Base-by-base conservation (phyloP, 805 yeast genomes). In the Nakazawaea anatomiae region DNA sequence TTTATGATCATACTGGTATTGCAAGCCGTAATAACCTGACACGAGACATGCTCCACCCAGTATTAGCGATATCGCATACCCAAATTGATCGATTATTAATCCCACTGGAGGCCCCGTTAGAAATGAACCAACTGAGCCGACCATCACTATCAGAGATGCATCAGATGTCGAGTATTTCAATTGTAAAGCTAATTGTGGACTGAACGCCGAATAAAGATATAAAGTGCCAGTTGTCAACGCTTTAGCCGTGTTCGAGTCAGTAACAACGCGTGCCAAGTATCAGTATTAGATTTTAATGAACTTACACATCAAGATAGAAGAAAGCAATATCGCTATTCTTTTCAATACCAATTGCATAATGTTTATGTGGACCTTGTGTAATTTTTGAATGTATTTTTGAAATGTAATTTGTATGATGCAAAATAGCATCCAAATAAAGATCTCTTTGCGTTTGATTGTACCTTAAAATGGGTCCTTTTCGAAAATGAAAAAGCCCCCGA, bases 191-290 rank as follows among this genome's bases (percentile, higher is more conserved):
- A 86, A 72, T 62, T 87, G 94, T 0, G 95, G 92, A 39, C 89
- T 84, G 63, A 81, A 87, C 0, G 89, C 87, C 7, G 88, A 82
- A 66, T 82, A 87, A 44, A 87, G 69, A 65, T 87, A 87, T 58
- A 85, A 69, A 1, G 94, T 87, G 1, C 95, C 95, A 57, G 88
- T 80, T 14, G 77, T 76, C 45, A 83, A 64, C 10, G 85, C 86
- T 12, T 7, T 18, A 18, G 25, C n/a, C 6, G 12, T 25, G 11
- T 44, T 25, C 11, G 10, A 14, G 46, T 52, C 40, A 48, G 52
- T 42, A 31, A 18, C 7, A 10, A 11, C 31, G 30, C 18, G 8
- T 27, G n/a, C 29, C 25, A 27, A 44, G 12, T 10, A 34, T 34
- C 12, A 34, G 9, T 10, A 34, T 34, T 10, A 34, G 9, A 34